These are phyloP conservation scores for Diatrype stigma DNA, from an alignment of 2,329 filamentous ascomycete species.

Conservation along the genomic window DNA sequence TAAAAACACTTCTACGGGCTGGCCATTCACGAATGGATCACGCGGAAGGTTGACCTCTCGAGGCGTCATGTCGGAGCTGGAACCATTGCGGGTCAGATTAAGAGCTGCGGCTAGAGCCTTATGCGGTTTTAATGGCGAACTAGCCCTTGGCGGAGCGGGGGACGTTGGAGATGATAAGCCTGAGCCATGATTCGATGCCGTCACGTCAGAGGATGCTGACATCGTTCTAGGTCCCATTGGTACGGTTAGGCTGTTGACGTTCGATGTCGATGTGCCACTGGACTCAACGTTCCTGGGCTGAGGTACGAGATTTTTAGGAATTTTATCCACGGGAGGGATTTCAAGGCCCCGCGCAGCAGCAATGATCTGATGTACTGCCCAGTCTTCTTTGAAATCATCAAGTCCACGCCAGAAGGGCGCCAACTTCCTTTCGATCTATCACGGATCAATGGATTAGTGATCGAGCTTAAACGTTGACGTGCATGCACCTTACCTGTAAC, in stretches of 20 bases:
- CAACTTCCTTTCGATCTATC: slow-evolving; percentile 82
- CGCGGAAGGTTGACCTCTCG: slow-evolving; percentile 75
- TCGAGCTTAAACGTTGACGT: background rate
- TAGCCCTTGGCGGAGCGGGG: slow-evolving; percentile 40
- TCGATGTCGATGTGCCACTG: slow-evolving; percentile 52
- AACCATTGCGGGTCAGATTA: slow-evolving; percentile 69
- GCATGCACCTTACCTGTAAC: slow-evolving; percentile 65
- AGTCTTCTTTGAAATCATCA: slow-evolving; percentile 80
- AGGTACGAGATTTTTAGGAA: slow-evolving; percentile 60
- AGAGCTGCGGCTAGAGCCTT: slow-evolving; percentile 83
- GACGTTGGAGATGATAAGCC: slow-evolving; percentile 55
- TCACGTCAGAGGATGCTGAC: slow-evolving; percentile 71
- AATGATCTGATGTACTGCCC: slow-evolving; percentile 94
- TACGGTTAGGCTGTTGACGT: slow-evolving; percentile 69
- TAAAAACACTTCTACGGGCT: slow-evolving; percentile 84
- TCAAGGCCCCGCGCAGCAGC: slow-evolving; percentile 80
- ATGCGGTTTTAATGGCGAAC: slow-evolving; percentile 69
- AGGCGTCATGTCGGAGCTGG: slow-evolving; percentile 66
- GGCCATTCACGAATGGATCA: slow-evolving; percentile 90
- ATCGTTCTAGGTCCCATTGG: slow-evolving; percentile 74
- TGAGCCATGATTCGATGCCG: slow-evolving; percentile 58
- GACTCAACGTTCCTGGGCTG: slow-evolving; percentile 41
- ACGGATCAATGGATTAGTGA: slow-evolving; percentile 8
- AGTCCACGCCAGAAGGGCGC: slow-evolving; percentile 95
- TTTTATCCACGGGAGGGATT: slow-evolving; percentile 78